Evolutionary conservation across 805 yeast species (phyloP), one percentile per base, ranked within the genome.

Genomic region (Yamadazyma nakazawae): DNA sequence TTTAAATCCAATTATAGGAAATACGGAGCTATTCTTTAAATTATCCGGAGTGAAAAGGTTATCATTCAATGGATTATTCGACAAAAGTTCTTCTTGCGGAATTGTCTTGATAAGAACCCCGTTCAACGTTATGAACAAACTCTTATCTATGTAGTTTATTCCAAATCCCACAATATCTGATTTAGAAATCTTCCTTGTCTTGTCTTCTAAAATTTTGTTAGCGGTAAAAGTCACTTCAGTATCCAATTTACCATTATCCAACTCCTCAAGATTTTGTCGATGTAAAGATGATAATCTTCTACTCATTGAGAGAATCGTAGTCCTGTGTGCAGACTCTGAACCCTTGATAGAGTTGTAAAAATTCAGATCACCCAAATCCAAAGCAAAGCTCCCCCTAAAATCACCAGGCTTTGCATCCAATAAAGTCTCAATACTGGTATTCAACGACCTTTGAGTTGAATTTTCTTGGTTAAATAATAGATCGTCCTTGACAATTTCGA

Each of bases 81-180:
- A 51, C 7, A 37, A 40, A 30, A 67, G 54, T 25, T 62, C 67
- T 16, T 57, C 63, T 37, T 60, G 57, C 4, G 53, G 39, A 7
- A 68, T 60, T 3, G 54, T 54, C 31, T 53, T 58, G 9, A 64
- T 63, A 32, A 66, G 52, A 2, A 86, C 74, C 1, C 97, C 97
- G 64, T 91, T 90, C 60, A 86, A 84, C 0, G 97, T 90, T 53
- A 80, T 80, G 56, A 90, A 91, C 2, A 88, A 74, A 0, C 81
- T 66, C 36, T 79, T 75, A 35, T 78, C 79, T 13, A 76, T 69
- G 55, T 79, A 85, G 66, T 90, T 85, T 19, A 89, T 75, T 4
- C 97, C 97, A 63, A 91, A 85, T 0, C 97, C 97, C 51, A 91
- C 75, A 2, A 78, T 70, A 62, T 89, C 96, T 18, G 63, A 56